Percentiles rank a stretch among this genome's conserved stretches.
Evolutionary conservation across 306 rosid species (phyloP).

Genomic region (Vicia villosa): DNA sequence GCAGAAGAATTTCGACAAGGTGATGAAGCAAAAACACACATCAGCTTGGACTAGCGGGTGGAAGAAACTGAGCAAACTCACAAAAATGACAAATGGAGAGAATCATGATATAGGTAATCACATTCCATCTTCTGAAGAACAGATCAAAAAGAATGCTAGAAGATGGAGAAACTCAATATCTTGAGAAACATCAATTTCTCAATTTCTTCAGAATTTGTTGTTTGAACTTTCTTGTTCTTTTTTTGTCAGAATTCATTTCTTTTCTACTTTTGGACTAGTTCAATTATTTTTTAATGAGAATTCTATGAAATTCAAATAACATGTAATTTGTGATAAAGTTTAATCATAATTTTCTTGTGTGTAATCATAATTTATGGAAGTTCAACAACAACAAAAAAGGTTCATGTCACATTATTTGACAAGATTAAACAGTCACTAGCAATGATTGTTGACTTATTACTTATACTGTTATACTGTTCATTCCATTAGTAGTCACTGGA

Average conservation of each 20-base stretch:
- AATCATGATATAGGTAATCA: conserved; percentile 59
- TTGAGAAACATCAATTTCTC: conserved; percentile 42
- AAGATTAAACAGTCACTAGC: background rate
- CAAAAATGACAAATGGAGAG: conserved; percentile 63
- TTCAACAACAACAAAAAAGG: background rate
- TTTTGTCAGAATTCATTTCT: conserved; percentile 25
- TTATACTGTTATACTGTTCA: background rate
- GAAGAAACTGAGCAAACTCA: conserved; percentile 88
- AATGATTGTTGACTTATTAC: conserved; percentile 20
- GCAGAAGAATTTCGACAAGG: conserved; percentile 86
- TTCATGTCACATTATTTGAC: background rate
- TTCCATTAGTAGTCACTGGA: conserved; percentile 6
- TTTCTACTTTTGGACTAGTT: conserved; percentile 29
- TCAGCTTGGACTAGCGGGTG: conserved; percentile 93
- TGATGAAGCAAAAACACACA: conserved; percentile 74
- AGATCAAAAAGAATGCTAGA: conserved; percentile 62
- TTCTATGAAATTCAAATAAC: conserved; percentile 22
- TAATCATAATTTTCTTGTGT: conserved; percentile 32
- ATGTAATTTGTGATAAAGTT: conserved; percentile 35
- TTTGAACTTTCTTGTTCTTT: conserved; percentile 3
- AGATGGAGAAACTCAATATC: conserved; percentile 99
- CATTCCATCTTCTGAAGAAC: conserved; percentile 52
- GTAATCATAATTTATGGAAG: conserved; percentile 17
- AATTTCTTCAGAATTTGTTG: conserved; percentile 28
- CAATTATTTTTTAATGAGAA: conserved; percentile 20